Evolutionary conservation across 192 early-diverging fungal species (phyloP), one percentile per base, ranked within the genome.

Genomic region (Coemansia reversa): DNA sequence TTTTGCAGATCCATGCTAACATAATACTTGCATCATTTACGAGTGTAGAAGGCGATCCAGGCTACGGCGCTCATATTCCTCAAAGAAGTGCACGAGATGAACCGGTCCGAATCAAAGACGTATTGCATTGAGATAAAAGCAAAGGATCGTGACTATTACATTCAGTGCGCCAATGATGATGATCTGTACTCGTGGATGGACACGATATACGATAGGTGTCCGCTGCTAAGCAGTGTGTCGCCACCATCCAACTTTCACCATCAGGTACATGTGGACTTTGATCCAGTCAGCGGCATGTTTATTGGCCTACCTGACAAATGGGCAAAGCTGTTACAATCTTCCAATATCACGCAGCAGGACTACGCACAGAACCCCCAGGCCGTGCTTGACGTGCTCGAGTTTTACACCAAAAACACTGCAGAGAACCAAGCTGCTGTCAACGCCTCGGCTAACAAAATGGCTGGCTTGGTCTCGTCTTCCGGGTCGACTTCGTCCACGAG

Each of bases 101-200:
- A 86, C 42, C 87, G 97, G 49, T 92, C 92, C 16, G 93, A 97
- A 58, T 72, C 92, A 49, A 97, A 96, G 72, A 85, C 88, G 39
- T 97, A 94, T 77, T 97, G 93, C 69, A 94, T 99, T 68, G 94
- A 96, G 67, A 86, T 99, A 53, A 85, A 86, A 35, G 94, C 95
- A 35, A 95, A 92, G 77, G 95, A 97, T 42, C 92, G 94, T 81
- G 91, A 89, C 45, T 97, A 94, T 74, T 96, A 88, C 72, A 80
- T 99, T 28, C 87, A 93, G 9, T 95, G 93, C 73, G 92, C 91
- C 70, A 94, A 87, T 68, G 97, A 99, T 74, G 93, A 96, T 70
- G 96, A 99, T 71, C 83, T 99, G 28, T 99, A 99, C 74, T 89
- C 89, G 50, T 99, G 97, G 97, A 93, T 97, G 86, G 96, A 99